Evolutionary conservation across 352 stramenopile genomes (phyloP), one percentile per base, ranked within the genome.

Genomic region (Globisporangium heterothallicum): DNA sequence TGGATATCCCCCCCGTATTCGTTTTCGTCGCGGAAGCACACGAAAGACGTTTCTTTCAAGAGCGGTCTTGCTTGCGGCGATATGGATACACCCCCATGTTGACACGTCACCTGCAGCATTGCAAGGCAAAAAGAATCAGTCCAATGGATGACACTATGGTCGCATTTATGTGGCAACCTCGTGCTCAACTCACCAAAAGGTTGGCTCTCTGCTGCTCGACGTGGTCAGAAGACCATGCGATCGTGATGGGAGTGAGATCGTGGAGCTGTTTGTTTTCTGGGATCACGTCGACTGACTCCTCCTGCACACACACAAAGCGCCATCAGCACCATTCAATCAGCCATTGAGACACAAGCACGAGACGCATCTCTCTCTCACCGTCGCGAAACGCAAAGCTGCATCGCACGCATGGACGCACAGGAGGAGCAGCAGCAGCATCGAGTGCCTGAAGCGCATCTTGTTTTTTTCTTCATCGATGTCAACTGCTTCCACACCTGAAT

Each of bases 11-110:
- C n/a, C n/a, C n/a, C n/a, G n/a, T n/a, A 21, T 18, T 10, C 14
- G 25, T 24, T 42, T 26, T 12, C 18, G 16, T 8, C 18, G 18
- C 8, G 19, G 34, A 6, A 10, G 26, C 59, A 68, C 36, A 50
- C 32, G 24, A 69, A 64, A 6, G 56, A 49, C 13, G 59, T 71
- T 36, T 36, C 9, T 8, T 8, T 13, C 30, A 8, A 36, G 30
- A 16, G 30, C 30, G 16, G 30, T 6, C 16, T 13, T 36, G 30
- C 30, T 3, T 36, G 30, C 9, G 30, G 30, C 2, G 30, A 36
- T 8, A 8, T 6, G 30, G 30, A 8, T 36, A 38, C 32, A 18
- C 12, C 12, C n/a, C 32, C 32, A 38, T 38, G n/a, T 16, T 38
- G 32, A 16, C 32, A 38, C 12, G 12, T 38, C 32, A 38, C 32